Conservation (phyloP, 768 basidiomycete genomes). For the Rhizopogon salebrosus region DNA sequence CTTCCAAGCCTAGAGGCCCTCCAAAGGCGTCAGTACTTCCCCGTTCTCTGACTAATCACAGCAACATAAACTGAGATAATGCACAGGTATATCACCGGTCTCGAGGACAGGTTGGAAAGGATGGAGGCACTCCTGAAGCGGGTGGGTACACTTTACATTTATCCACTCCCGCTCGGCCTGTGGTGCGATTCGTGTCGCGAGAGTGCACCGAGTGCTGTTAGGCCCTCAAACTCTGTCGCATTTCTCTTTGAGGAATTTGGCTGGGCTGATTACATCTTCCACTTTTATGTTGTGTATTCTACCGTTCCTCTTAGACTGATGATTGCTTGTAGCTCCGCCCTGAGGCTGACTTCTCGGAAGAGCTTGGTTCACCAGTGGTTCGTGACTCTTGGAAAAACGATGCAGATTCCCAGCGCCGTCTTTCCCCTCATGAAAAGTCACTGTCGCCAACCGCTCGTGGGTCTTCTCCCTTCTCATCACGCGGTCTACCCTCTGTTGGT, state of each 20-base stretch:
- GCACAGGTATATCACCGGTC: constrained; percentile 47
- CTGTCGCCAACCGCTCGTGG: constrained; percentile 13
- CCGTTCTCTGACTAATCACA: not conserved
- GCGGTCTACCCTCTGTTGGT: constrained; percentile 2
- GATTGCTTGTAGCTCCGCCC: constrained; percentile 48
- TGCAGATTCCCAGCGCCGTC: constrained; percentile 9
- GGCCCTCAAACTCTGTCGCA: not conserved
- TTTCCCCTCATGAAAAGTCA: constrained; percentile 18
- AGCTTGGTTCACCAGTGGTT: constrained; percentile 56
- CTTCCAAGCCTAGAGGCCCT: constrained; percentile 60
- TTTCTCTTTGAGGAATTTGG: not conserved
- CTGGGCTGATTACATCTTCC: not conserved
- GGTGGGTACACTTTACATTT: constrained; percentile 28
- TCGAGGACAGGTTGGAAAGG: constrained; percentile 56
- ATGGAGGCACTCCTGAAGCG: constrained; percentile 49
- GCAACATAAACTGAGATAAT: not conserved
- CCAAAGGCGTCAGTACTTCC: constrained; percentile 54
- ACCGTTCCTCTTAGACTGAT: not conserved
- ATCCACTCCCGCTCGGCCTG: not conserved
- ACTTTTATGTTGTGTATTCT: not conserved
- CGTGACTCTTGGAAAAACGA: constrained; percentile 60
- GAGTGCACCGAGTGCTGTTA: not conserved
- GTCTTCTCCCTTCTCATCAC: constrained; percentile 10
- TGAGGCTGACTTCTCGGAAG: constrained; percentile 52
- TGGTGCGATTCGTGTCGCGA: not conserved